Percentiles rank a stretch among this genome's conserved stretches.
phyloP scores from a whole-genome alignment of 768 basidiomycete species.

The Suillus paluster region DNA sequence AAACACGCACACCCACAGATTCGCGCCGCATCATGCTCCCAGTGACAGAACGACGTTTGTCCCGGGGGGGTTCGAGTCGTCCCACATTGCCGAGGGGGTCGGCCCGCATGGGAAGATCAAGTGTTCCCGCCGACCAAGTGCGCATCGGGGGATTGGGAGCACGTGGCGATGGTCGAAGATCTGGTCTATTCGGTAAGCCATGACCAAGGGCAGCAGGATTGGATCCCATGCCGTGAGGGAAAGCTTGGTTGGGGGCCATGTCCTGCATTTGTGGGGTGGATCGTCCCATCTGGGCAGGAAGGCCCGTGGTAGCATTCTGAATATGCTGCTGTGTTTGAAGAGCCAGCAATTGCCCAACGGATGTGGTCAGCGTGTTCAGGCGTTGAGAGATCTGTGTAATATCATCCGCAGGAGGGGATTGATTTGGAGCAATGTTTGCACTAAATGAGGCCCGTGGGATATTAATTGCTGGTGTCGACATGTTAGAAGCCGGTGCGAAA shows the following conservation, averaged over 20 bases:
- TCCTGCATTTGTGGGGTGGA: conserved; percentile 43
- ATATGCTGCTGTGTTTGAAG: conserved; percentile 76
- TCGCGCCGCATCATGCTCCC: conserved; percentile 69
- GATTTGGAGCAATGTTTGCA: conserved; percentile 73
- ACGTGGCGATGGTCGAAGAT: conserved; percentile 62
- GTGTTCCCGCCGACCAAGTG: conserved; percentile 83
- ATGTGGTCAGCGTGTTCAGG: conserved; percentile 78
- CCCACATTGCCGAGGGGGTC: conserved; percentile 43
- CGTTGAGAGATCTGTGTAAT: conserved; percentile 78
- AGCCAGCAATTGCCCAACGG: conserved; percentile 84
- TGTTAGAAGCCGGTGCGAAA: conserved; percentile 53
- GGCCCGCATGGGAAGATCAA: conserved; percentile 72
- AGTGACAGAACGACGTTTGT: conserved; percentile 79
- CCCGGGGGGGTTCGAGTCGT: conserved; percentile 48
- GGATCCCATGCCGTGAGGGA: conserved; percentile 43
- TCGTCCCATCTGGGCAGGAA: conserved; percentile 32
- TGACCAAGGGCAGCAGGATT: conserved; percentile 53
- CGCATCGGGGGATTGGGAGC: conserved; percentile 73
- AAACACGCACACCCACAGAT: conserved; percentile 65
- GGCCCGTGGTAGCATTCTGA: conserved; percentile 47
- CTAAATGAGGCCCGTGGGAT: conserved; percentile 66
- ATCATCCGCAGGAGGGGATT: conserved; percentile 68
- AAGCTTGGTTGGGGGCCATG: conserved; percentile 47
- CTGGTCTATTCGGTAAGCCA: conserved; percentile 66
- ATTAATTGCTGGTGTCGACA: conserved; percentile 40